These are phyloP conservation scores for Phytophthora constricta DNA, from an alignment of 352 stramenopile species.

Conservation along the genomic window DNA sequence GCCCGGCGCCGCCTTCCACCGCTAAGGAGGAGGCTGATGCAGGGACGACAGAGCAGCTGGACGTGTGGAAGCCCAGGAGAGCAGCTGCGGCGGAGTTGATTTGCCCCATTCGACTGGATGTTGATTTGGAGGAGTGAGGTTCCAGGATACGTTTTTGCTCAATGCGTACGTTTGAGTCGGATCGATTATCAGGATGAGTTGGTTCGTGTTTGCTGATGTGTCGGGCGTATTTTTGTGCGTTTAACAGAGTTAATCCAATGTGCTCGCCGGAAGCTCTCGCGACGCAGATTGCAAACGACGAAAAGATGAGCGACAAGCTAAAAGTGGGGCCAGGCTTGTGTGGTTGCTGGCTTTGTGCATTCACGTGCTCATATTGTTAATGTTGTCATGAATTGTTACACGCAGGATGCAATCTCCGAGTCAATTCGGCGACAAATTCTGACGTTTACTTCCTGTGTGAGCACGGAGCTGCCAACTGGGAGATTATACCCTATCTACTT, in stretches of 20 bases:
- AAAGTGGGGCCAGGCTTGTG: slow-evolving; percentile 26
- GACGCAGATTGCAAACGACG: slow-evolving; percentile 63
- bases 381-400: slow-evolving; percentile 1
- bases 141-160: slow-evolving; percentile 80
- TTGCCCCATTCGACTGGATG: slow-evolving; percentile 78
- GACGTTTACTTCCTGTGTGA: slow-evolving; percentile 59
- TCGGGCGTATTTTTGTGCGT: not conserved
- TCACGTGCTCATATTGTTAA: not conserved
- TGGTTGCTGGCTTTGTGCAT: not conserved
- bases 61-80: slow-evolving; percentile 22
- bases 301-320: slow-evolving; percentile 57
- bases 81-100: slow-evolving; percentile 50
- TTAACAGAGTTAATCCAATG: slow-evolving; percentile 30
- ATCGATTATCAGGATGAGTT: not conserved
- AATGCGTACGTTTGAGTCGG: slow-evolving; percentile 50
- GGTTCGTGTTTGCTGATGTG: not conserved
- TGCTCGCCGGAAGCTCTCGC: slow-evolving; percentile 64
- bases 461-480: slow-evolving; percentile 20
- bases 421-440: slow-evolving; percentile 75
- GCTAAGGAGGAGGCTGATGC: slow-evolving; percentile 10
- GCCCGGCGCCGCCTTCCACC: no score
- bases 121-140: slow-evolving; percentile 77
- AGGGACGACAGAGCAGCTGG: slow-evolving; percentile 22
- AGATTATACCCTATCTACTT: slow-evolving; percentile 72
- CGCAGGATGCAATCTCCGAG: slow-evolving; percentile 68